phyloP scores from a whole-genome alignment of 257 asterid species.

The Solanum clarkiae region DNA sequence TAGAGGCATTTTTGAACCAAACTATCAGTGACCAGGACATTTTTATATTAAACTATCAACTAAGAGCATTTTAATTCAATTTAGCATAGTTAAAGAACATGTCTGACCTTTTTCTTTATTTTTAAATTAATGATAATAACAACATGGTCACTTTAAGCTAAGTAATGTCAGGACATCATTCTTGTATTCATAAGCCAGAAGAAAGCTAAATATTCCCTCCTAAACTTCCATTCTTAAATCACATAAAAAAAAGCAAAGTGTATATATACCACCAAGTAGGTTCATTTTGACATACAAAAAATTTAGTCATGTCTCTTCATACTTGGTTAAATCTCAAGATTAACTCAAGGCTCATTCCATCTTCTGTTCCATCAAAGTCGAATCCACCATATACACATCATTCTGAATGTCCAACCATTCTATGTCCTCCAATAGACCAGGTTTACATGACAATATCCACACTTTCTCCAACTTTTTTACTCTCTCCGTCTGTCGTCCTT shows the following conservation, averaged over 20 bases:
- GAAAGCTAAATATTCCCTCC: slow-evolving; percentile 68
- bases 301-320: slow-evolving; percentile 33
- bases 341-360: slow-evolving; percentile 2
- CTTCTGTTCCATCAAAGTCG: slow-evolving; percentile 10
- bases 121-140: not conserved
- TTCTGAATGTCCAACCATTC: slow-evolving; percentile 16
- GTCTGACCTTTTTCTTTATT: no score
- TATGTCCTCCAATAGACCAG: slow-evolving; percentile 56
- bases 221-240: slow-evolving; percentile 18
- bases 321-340: slow-evolving; percentile 13
- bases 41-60: no score
- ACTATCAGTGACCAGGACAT: no score
- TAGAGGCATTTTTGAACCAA: no score
- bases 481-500: not conserved
- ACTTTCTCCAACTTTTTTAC: not conserved
- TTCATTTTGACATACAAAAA: not conserved
- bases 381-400: slow-evolving; percentile 16
- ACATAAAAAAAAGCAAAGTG: not conserved
- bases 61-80: no score
- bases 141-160: not conserved
- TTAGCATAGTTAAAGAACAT: no score
- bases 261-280: not conserved
- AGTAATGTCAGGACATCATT: slow-evolving; percentile 7
- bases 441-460: slow-evolving; percentile 8
- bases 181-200: slow-evolving; percentile 41